These are phyloP conservation scores for Hymenoscyphus albidus DNA, from an alignment of 2,329 filamentous ascomycete genomes.

Conservation along the genomic window DNA sequence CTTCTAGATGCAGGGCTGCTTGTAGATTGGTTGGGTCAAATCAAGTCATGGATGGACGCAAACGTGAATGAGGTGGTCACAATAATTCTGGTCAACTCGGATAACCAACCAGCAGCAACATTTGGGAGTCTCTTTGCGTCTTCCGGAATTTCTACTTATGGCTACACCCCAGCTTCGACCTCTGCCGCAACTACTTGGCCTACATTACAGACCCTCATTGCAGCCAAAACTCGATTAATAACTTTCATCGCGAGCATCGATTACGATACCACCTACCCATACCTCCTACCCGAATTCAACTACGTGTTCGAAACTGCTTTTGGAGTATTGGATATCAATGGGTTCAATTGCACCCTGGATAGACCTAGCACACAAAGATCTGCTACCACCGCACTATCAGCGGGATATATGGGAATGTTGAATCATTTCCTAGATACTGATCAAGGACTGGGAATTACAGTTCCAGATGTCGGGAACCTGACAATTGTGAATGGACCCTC, in stretches of 20 bases:
- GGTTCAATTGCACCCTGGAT: slow-evolving; percentile 64
- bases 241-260: slow-evolving; percentile 68
- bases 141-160: slow-evolving; percentile 28
- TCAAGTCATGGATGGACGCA: slow-evolving; percentile 56
- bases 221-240: slow-evolving; percentile 58
- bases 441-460: slow-evolving; percentile 42
- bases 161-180: slow-evolving; percentile 27
- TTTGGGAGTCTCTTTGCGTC: slow-evolving; percentile 41
- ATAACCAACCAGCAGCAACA: slow-evolving; percentile 49
- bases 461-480: slow-evolving; percentile 48
- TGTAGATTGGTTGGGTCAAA: slow-evolving; percentile 48
- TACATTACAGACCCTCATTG: slow-evolving; percentile 64
- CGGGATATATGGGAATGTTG: slow-evolving; percentile 51
- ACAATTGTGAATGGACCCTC: slow-evolving; percentile 48
- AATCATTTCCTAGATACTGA: slow-evolving; percentile 61
- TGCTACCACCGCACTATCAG: slow-evolving; percentile 7
- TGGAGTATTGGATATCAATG: slow-evolving; percentile 48
- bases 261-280: slow-evolving; percentile 46
- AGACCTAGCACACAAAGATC: slow-evolving; percentile 50
- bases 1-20: slow-evolving; percentile 52
- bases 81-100: slow-evolving; percentile 61
- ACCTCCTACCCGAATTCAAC: slow-evolving; percentile 60
- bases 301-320: slow-evolving; percentile 72
- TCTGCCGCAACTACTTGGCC: slow-evolving; percentile 56
- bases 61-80: slow-evolving; percentile 60